Evolutionary conservation across 345 rosid genomes (phyloP).

Genomic region (Excoecaria cochinchinensis): DNA sequence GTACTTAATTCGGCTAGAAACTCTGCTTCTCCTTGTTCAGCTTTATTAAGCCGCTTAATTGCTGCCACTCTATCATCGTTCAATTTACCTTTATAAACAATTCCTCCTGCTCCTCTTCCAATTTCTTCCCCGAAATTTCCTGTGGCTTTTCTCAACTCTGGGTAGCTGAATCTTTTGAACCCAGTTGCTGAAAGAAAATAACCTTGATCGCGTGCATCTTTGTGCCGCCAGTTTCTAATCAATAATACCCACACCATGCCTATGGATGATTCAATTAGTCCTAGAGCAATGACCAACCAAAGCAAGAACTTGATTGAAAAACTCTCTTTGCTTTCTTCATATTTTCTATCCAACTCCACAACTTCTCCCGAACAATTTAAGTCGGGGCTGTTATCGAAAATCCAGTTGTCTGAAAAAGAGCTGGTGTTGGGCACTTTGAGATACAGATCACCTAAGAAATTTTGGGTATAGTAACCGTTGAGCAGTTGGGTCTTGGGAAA

Average conservation of each 20-base stretch:
- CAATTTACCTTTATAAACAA: conserved; percentile 29
- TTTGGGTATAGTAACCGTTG: neutral
- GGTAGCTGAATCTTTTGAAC: conserved; percentile 27
- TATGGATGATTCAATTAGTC: conserved; percentile 24
- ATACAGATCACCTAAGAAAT: neutral
- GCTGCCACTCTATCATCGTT: conserved; percentile 22
- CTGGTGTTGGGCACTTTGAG: neutral
- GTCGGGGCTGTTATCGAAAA: neutral
- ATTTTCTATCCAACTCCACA: neutral
- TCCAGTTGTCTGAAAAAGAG: neutral
- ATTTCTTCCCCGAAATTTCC: conserved; percentile 25
- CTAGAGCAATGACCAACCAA: conserved; percentile 29
- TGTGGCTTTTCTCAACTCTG: conserved; percentile 31
- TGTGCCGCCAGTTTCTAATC: conserved; percentile 10
- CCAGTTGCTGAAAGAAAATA: conserved; percentile 22
- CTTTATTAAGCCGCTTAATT: conserved; percentile 26
- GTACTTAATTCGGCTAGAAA: conserved; percentile 38
- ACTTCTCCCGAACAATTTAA: neutral
- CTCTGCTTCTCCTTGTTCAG: conserved; percentile 34
- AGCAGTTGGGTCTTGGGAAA: neutral
- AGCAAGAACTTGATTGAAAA: conserved; percentile 25
- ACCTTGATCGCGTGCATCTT: neutral
- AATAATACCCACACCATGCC: conserved; percentile 29
- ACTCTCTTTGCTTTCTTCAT: neutral
- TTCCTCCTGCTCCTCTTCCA: conserved; percentile 33